Conservation (phyloP, 192 early-diverging fungal species). For the Podila verticillata region DNA sequence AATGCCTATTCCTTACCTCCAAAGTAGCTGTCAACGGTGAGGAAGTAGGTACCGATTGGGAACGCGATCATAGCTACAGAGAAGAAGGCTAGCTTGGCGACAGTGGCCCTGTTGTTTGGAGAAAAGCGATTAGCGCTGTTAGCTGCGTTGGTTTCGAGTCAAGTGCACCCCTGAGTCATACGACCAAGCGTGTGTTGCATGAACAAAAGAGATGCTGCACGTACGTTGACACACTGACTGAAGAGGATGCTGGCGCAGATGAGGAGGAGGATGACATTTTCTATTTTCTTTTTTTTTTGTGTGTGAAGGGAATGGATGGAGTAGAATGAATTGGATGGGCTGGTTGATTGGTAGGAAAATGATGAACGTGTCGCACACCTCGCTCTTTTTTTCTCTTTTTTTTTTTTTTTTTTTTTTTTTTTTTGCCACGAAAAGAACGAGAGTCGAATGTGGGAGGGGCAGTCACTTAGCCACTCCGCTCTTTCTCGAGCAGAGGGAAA, state of each 20-base stretch:
- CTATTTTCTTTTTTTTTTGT: background rate
- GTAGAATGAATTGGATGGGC: too few species aligned
- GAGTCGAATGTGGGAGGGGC: background rate
- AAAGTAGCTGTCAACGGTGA: slow-evolving; percentile 51
- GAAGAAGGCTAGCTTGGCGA: slow-evolving; percentile 55
- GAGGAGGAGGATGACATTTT: background rate
- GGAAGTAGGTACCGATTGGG: slow-evolving; percentile 55
- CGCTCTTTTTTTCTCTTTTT: too few species aligned
- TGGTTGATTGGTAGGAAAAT: background rate
- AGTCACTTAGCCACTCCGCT: background rate
- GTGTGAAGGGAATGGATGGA: background rate
- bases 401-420: too few species aligned
- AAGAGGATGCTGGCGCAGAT: background rate
- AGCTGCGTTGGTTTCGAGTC: too few species aligned
- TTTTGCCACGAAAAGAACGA: background rate
- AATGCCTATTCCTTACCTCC: slow-evolving; percentile 28
- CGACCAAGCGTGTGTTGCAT: background rate
- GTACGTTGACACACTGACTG: background rate
- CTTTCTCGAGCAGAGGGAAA: too few species aligned
- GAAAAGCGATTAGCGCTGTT: background rate
- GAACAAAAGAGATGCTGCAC: background rate
- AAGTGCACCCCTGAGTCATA: too few species aligned
- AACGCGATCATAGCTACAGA: slow-evolving; percentile 52
- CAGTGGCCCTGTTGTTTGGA: slow-evolving; percentile 17
- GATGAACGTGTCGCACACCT: background rate